These are phyloP conservation scores for Chenopodium album DNA, from an alignment of 148 eudicot species.

Conservation along the genomic window DNA sequence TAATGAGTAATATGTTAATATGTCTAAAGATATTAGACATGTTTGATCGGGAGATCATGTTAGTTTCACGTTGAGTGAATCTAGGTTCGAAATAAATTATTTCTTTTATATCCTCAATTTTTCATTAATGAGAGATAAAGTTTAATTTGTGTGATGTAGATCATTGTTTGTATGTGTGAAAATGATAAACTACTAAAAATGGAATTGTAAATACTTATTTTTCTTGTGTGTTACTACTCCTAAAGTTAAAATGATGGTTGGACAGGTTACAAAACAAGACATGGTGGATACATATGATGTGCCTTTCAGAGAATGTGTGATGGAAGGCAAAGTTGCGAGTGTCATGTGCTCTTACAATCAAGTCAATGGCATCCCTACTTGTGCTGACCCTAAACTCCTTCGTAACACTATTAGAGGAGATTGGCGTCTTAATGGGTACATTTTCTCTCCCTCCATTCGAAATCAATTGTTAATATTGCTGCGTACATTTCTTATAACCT, in stretches of 20 bases:
- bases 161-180: not conserved
- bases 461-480: too few relatives aligned
- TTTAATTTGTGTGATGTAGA: not conserved
- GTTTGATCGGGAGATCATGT: too few relatives aligned
- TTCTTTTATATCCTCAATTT: too few relatives aligned
- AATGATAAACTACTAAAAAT: not conserved
- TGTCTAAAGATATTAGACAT: too few relatives aligned
- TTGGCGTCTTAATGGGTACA: conserved; percentile 81
- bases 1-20: too few relatives aligned
- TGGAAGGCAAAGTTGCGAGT: conserved; percentile 85
- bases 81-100: too few relatives aligned
- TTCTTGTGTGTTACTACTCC: not conserved
- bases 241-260: not conserved
- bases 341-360: conserved; percentile 97
- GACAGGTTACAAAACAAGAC: conserved; percentile 86
- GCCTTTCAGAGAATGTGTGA: conserved; percentile 77
- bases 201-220: not conserved
- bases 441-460: too few relatives aligned
- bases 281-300: conserved; percentile 73
- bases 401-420: conserved; percentile 56
- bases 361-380: conserved; percentile 85
- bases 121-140: too few relatives aligned
- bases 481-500: too few relatives aligned
- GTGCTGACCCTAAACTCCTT: conserved; percentile 86
- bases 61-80: too few relatives aligned